Evolutionary conservation across 208 protist genomes (phyloP).

Genomic region (Herpetomonas samuelpessoai): DNA sequence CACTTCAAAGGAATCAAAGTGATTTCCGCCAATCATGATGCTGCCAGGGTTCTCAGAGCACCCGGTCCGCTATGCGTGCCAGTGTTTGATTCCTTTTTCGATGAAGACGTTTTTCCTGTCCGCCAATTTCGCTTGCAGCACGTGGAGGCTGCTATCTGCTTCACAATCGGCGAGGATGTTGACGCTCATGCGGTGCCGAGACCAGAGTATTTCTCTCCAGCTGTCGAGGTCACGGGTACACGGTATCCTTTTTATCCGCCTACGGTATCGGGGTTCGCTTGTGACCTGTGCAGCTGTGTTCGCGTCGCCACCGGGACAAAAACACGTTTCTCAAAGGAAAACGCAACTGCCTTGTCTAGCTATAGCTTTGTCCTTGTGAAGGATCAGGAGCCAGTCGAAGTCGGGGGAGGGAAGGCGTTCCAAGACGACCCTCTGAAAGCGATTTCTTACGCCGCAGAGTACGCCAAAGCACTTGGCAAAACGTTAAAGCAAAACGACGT

Average conservation of each 20-base stretch:
- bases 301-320: conserved; percentile 40
- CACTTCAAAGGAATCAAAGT: conserved; percentile 75
- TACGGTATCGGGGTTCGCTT: conserved; percentile 46
- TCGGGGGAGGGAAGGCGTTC: conserved; percentile 58
- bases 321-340: conserved; percentile 16
- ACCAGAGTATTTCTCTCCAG: conserved; percentile 31
- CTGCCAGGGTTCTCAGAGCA: conserved; percentile 37
- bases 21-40: conserved; percentile 37
- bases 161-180: conserved; percentile 30
- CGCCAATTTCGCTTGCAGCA: conserved; percentile 62
- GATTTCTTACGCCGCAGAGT: conserved; percentile 39
- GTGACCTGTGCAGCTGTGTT: conserved; percentile 65
- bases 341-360: conserved; percentile 15
- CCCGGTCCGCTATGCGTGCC: conserved; percentile 56
- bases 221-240: conserved; percentile 69
- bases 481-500: conserved; percentile 38
- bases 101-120: conserved; percentile 22
- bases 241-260: conserved; percentile 83
- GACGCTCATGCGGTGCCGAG: conserved; percentile 18
- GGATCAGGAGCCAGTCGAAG: conserved; percentile 63
- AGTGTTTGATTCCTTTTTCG: conserved; percentile 61
- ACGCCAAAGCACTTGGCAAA: conserved; percentile 52
- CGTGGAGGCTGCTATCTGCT: conserved; percentile 58
- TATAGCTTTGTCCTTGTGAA: conserved; percentile 60
- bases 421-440: conserved; percentile 34